phyloP scores from a whole-genome alignment of 345 rosid genomes.

The Murraya paniculata region DNA sequence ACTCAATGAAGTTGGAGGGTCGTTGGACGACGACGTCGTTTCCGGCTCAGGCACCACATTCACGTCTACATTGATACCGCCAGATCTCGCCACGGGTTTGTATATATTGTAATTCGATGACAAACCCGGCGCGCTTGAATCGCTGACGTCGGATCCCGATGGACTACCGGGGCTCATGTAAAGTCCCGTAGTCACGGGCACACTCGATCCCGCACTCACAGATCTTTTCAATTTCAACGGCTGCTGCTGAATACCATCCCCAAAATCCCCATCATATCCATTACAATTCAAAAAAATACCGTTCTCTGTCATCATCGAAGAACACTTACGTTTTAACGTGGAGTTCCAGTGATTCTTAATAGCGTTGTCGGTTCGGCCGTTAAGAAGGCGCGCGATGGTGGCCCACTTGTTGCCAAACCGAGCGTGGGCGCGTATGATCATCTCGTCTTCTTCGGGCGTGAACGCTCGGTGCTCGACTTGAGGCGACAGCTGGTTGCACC shows the following conservation, averaged over 20 bases:
- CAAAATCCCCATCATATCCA: constrained; percentile 57
- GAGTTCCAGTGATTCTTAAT: constrained; percentile 98
- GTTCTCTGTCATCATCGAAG: constrained; percentile 35
- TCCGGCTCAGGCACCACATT: constrained; percentile 36
- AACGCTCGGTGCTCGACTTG: constrained; percentile 90
- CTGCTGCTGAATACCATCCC: constrained; percentile 23
- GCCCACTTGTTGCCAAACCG: constrained; percentile 97
- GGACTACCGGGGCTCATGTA: constrained; percentile 74
- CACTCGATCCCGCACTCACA: constrained; percentile 55
- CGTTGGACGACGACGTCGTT: constrained; percentile 44
- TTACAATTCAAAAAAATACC: constrained; percentile 27
- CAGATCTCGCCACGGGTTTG: constrained; percentile 55
- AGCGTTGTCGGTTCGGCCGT: constrained; percentile 93
- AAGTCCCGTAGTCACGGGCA: constrained; percentile 49
- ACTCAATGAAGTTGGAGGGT: constrained; percentile 67
- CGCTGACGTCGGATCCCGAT: constrained; percentile 77
- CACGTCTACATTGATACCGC: constrained; percentile 33
- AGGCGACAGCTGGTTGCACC: constrained; percentile 97
- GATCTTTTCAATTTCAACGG: constrained; percentile 81
- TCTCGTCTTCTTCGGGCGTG: constrained; percentile 70
- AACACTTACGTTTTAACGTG: constrained; percentile 78
- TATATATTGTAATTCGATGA: constrained; percentile 34
- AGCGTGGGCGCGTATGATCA: constrained; percentile 76
- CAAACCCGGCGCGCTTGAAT: constrained; percentile 49
- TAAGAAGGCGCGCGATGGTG: constrained; percentile 82